Evolutionary conservation across 2,329 filamentous ascomycete genomes (phyloP).

Genomic region (Aspergillus quadricinctus): DNA sequence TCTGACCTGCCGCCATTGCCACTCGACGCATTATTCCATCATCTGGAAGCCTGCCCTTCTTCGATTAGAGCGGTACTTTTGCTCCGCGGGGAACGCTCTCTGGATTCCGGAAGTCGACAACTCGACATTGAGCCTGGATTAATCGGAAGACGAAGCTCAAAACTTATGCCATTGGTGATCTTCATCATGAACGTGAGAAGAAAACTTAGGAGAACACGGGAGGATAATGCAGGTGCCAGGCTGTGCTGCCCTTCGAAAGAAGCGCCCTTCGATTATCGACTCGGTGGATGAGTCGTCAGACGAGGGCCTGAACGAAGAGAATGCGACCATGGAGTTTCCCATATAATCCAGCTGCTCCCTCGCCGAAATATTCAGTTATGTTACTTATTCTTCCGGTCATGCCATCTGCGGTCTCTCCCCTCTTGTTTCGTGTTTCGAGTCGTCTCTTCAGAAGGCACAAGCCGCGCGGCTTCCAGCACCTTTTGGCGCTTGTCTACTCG

Average conservation of each 20-base stretch:
- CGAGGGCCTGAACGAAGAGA: background rate
- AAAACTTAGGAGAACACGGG: background rate
- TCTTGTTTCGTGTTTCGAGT: background rate
- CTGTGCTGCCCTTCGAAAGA: background rate
- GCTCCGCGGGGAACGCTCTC: too few relatives aligned
- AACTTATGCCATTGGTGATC: background rate
- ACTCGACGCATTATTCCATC: too few relatives aligned
- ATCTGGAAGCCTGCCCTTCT: too few relatives aligned
- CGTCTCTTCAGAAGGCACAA: background rate
- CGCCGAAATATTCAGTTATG: background rate
- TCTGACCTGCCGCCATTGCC: too few relatives aligned
- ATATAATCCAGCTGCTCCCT: background rate
- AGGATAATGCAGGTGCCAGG: background rate
- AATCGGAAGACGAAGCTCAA: too few relatives aligned
- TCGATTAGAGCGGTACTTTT: too few relatives aligned
- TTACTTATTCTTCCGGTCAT: background rate
- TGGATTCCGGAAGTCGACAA: too few relatives aligned
- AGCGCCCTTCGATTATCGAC: background rate
- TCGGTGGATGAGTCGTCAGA: background rate
- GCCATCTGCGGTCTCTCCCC: too few relatives aligned
- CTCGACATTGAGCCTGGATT: too few relatives aligned
- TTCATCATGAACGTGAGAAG: background rate
- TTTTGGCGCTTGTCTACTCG: background rate
- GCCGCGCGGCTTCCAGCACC: background rate
- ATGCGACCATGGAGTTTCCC: background rate